phyloP scores from a whole-genome alignment of 2,329 filamentous ascomycete species.

The Colletotrichum sp. region DNA sequence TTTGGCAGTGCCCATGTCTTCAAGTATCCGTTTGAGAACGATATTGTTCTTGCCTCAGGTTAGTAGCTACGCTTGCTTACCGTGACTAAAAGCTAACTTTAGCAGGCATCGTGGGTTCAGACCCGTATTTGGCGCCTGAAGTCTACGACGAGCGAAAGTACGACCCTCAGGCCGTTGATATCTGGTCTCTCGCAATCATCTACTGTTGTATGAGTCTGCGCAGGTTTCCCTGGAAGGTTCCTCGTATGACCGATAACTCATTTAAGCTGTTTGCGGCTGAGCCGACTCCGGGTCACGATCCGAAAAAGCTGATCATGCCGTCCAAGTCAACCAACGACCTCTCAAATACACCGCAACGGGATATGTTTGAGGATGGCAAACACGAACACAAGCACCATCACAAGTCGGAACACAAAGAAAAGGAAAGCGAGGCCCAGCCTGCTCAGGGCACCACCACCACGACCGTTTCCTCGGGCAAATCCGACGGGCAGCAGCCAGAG shows the following conservation, averaged over 20 bases:
- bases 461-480: neutral
- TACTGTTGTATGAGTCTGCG: slow-evolving; percentile 98
- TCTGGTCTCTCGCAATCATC: slow-evolving; percentile 98
- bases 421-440: slow-evolving; percentile 7
- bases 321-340: slow-evolving; percentile 51
- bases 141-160: slow-evolving; percentile 95
- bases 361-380: slow-evolving; percentile 40
- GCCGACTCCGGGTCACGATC: slow-evolving; percentile 76
- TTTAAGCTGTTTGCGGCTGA: slow-evolving; percentile 91
- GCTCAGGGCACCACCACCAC: slow-evolving; percentile 23
- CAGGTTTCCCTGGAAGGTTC: slow-evolving; percentile 96
- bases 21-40: slow-evolving; percentile 94
- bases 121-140: slow-evolving; percentile 95
- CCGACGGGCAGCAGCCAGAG: slow-evolving; percentile 36
- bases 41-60: slow-evolving; percentile 83
- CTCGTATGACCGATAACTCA: slow-evolving; percentile 88
- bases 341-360: slow-evolving; percentile 41
- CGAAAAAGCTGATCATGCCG: slow-evolving; percentile 55
- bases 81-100: neutral
- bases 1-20: slow-evolving; percentile 98
- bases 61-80: slow-evolving; percentile 35
- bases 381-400: slow-evolving; percentile 25
- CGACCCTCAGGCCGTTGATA: slow-evolving; percentile 90
- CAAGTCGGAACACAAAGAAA: neutral
- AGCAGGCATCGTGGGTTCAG: slow-evolving; percentile 76